Conservation (phyloP, 306 rosid species). For the Cicer pinnatifidum region DNA sequence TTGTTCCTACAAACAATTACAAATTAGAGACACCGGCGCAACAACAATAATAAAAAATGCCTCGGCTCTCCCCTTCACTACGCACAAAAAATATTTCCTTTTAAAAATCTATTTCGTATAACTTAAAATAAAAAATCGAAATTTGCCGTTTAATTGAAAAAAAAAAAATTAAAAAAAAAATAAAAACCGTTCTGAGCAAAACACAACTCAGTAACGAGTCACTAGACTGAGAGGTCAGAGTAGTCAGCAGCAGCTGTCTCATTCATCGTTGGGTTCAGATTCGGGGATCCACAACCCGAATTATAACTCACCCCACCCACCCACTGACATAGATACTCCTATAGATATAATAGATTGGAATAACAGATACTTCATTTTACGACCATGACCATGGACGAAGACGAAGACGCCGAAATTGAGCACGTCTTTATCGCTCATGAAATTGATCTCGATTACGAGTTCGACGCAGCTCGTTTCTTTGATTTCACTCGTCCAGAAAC, state of each 20-base stretch:
- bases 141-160: not conserved
- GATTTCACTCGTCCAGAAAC: constrained; percentile 54
- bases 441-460: constrained; percentile 60
- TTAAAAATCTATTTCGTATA: not conserved
- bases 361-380: not conserved
- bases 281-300: constrained; percentile 40
- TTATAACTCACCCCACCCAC: constrained; percentile 10
- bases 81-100: not conserved
- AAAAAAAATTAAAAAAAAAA: not conserved
- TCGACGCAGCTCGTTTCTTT: constrained; percentile 58
- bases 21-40: constrained; percentile 10
- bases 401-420: constrained; percentile 48
- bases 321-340: not conserved
- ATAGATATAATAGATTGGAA: not conserved
- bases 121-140: not conserved
- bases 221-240: not conserved
- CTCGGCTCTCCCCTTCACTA: constrained; percentile 9
- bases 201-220: not conserved
- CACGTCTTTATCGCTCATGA: constrained; percentile 56
- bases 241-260: not conserved
- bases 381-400: constrained; percentile 44
- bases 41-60: constrained; percentile 1
- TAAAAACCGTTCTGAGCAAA: not conserved
- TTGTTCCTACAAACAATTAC: not conserved
- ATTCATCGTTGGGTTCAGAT: not conserved